phyloP scores from a whole-genome alignment of 495 filamentous ascomycete genomes.

The Usnea hakonensis region DNA sequence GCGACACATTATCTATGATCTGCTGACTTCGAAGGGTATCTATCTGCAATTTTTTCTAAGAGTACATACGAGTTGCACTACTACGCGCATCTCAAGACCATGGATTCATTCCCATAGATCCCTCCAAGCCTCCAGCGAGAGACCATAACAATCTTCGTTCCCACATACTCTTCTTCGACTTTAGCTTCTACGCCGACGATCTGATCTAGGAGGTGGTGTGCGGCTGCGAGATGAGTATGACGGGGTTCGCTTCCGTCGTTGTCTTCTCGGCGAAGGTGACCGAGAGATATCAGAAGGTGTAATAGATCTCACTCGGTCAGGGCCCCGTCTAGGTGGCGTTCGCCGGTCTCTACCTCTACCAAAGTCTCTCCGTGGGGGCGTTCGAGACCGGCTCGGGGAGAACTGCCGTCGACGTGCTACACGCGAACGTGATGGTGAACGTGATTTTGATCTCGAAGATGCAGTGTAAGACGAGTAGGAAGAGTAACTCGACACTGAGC shows the following conservation, averaged over 20 bases:
- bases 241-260: slow-evolving; percentile 13
- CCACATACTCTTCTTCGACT: neutral
- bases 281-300: slow-evolving; percentile 15
- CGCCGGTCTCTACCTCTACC: slow-evolving; percentile 11
- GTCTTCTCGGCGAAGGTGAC: slow-evolving; percentile 10
- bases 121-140: neutral
- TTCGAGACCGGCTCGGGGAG: slow-evolving; percentile 17
- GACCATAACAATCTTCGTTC: neutral
- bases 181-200: slow-evolving; percentile 9
- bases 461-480: slow-evolving; percentile 48
- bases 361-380: slow-evolving; percentile 8
- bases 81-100: neutral
- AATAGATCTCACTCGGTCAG: slow-evolving; percentile 10
- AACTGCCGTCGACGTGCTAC: slow-evolving; percentile 19
- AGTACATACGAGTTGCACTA: neutral
- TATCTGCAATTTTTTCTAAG: neutral
- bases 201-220: slow-evolving; percentile 16
- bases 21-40: neutral
- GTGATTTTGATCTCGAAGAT: slow-evolving; percentile 40
- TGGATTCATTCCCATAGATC: neutral
- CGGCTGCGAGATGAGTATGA: slow-evolving; percentile 23
- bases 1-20: neutral
- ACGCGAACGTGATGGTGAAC: slow-evolving; percentile 26
- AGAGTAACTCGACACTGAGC: slow-evolving; percentile 57
- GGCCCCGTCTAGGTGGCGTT: slow-evolving; percentile 7